phyloP scores from a whole-genome alignment of 305 asterid genomes.

The Fraxinus dipetala region DNA sequence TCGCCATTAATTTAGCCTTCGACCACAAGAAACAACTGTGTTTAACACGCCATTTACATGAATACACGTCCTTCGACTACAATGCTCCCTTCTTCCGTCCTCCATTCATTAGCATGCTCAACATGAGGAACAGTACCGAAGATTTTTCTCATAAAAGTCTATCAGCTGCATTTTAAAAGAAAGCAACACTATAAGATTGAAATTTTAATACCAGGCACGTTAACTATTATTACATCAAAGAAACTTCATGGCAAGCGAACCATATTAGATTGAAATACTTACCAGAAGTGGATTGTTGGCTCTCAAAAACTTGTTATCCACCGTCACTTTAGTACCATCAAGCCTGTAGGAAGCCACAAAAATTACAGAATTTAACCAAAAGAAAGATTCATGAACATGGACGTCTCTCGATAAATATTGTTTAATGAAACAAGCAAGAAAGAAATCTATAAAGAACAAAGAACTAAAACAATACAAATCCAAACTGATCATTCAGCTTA shows the following conservation, averaged over 20 bases:
- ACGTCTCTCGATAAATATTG: neutral
- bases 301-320: conserved; percentile 79
- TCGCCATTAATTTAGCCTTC: neutral
- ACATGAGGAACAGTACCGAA: conserved; percentile 53
- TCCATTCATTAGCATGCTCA: neutral
- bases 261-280: conserved; percentile 9
- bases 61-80: neutral
- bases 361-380: conserved; percentile 8
- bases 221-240: neutral
- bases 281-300: conserved; percentile 73
- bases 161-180: conserved; percentile 55
- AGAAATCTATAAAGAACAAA: neutral
- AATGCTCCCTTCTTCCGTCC: neutral
- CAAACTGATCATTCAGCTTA: neutral
- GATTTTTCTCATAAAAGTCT: conserved; percentile 65
- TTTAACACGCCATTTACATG: neutral
- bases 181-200: conserved; percentile 2
- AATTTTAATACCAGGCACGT: neutral
- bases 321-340: conserved; percentile 71
- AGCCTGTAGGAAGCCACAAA: conserved; percentile 46
- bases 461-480: neutral
- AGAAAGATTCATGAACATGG: neutral
- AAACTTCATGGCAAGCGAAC: neutral
- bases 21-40: neutral
- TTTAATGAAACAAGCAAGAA: neutral